phyloP scores from a whole-genome alignment of 2,329 filamentous ascomycete species.

The Berkeleyomyces basicola region DNA sequence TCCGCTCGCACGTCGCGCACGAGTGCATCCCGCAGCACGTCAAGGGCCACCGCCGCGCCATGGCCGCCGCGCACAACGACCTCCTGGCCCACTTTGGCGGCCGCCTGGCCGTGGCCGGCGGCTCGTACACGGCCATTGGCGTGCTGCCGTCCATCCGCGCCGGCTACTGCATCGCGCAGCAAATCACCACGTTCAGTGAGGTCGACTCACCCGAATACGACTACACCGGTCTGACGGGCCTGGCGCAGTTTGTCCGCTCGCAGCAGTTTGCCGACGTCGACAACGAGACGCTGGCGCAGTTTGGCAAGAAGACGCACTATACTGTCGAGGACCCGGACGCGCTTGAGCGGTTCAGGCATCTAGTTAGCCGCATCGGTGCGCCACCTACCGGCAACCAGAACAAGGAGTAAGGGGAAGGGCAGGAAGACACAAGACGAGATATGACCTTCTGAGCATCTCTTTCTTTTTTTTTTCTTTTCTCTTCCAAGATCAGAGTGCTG shows the following conservation, averaged over 20 bases:
- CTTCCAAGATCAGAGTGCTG: background rate
- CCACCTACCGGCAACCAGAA: background rate
- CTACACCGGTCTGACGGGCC: conserved; percentile 20
- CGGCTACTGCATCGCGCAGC: conserved; percentile 28
- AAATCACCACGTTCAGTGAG: conserved; percentile 19
- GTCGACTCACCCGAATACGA: conserved; percentile 17
- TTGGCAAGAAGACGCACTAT: conserved; percentile 4
- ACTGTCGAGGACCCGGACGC: background rate
- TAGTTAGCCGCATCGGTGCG: background rate
- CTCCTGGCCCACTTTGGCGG: conserved; percentile 41
- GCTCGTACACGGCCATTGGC: conserved; percentile 36
- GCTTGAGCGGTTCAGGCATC: background rate
- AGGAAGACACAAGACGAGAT: background rate
- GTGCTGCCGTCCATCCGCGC: conserved; percentile 35
- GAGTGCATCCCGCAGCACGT: conserved; percentile 85
- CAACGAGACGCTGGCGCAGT: background rate
- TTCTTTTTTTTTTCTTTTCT: background rate
- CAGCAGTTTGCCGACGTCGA: conserved; percentile 17
- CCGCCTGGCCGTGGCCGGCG: conserved; percentile 45
- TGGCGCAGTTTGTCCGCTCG: conserved; percentile 1
- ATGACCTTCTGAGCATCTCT: background rate
- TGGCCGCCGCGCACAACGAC: conserved; percentile 39
- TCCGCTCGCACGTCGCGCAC: conserved; percentile 38
- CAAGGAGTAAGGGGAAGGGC: background rate
- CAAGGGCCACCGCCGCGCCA: conserved; percentile 54